Base-by-base conservation (phyloP, 495 filamentous ascomycete genomes). In the Hypomontagnella submonticulosa region DNA sequence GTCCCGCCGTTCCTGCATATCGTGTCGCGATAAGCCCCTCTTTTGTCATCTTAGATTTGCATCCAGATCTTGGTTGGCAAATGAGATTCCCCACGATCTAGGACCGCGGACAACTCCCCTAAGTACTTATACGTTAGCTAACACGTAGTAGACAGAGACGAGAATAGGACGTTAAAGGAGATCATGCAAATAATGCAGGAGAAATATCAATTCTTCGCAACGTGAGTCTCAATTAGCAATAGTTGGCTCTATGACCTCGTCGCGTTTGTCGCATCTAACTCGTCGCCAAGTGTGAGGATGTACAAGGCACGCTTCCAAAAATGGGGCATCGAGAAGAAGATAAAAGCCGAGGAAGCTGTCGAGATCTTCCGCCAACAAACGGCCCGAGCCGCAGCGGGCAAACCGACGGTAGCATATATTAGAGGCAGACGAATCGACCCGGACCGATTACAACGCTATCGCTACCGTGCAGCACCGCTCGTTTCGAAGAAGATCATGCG, bases 251-350 rank as follows among this genome's bases (percentile, higher is more conserved):
- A 18, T 37, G 0, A 47, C 37, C 62, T 43, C 12, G 30, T 30
- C 10, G 42, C 11, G 12, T 13, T 13, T 27, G n/a, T 20, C 30
- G 38, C 36, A 40, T 36, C 53, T 62, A 42, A 52, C 56, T 6
- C 12, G 42, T n/a, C 18, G 30, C 41, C 30, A 49, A 81, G 78
- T 10, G 49, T 71, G 44, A 75, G 77, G 27, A 81, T 80, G 79
- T 81, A 79, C 66, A 77, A 79, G 32, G 75, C 74, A 4, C 71
- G 78, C 4, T 79, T 80, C 49, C 70, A 75, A 54, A 75, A 78
- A 64, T 81, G 79, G 79, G 68, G 72, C 4, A 72, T 78, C 46
- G 77, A 77, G 57, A 81, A 81, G 68, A 78, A 79, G 56, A 75
- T 76, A 48, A 80, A 77, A 59, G 74, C 70, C 6, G 53, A 61